Conservation (phyloP, 495 filamentous ascomycete genomes). For the Niebla homalea region DNA sequence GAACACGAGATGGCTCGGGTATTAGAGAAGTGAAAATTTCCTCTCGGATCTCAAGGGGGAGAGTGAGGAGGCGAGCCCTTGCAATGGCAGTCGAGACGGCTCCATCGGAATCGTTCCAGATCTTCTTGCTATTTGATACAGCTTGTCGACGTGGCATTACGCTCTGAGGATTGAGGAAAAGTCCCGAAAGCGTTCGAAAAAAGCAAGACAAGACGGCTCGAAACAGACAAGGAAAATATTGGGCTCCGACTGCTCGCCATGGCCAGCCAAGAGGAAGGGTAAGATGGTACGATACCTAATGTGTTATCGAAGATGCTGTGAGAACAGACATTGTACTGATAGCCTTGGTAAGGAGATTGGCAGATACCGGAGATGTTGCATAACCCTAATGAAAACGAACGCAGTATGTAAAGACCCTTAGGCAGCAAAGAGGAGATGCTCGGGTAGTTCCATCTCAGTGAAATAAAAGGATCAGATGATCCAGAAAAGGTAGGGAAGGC, state of each 20-base stretch:
- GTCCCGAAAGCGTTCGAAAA: neutral
- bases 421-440: neutral
- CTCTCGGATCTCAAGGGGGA: conserved; percentile 16
- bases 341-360: no score
- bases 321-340: no score
- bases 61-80: conserved; percentile 3
- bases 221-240: no score
- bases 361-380: no score
- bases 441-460: neutral
- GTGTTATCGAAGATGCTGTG: no score
- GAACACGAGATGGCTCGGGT: conserved; percentile 3
- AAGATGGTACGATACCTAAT: no score
- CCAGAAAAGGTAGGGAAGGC: no score
- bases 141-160: neutral
- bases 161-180: neutral
- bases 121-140: neutral
- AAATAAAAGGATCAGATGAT: no score
- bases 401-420: neutral
- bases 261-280: no score
- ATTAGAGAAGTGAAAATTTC: conserved; percentile 11
- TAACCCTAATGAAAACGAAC: no score
- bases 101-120: neutral
- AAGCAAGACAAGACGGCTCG: neutral
- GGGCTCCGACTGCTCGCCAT: no score
- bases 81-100: no score